phyloP scores from a whole-genome alignment of 2,329 filamentous ascomycete genomes.

The Ascosphaera pollenicola region DNA sequence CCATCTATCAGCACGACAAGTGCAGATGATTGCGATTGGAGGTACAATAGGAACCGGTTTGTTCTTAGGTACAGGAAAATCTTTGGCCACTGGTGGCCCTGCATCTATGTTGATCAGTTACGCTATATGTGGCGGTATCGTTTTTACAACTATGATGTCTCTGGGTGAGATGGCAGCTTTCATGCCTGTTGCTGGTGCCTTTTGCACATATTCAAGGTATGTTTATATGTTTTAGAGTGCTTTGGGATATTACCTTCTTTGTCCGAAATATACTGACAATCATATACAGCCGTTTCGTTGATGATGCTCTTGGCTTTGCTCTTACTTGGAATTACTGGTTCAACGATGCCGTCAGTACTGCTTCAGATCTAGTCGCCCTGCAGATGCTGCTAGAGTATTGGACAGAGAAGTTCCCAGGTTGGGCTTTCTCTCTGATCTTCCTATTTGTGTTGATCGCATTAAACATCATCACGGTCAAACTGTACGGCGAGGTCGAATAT shows the following conservation, averaged over 20 bases:
- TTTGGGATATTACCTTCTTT: no score
- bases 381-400: constrained; percentile 60
- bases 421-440: constrained; percentile 52
- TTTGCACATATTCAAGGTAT: constrained; percentile 46
- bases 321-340: constrained; percentile 79
- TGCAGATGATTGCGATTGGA: constrained; percentile 96
- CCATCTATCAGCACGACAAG: constrained; percentile 62
- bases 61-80: constrained; percentile 44
- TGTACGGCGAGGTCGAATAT: constrained; percentile 60
- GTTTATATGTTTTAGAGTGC: neutral
- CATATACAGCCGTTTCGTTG: constrained; percentile 38
- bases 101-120: constrained; percentile 46
- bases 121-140: constrained; percentile 44
- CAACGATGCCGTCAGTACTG: constrained; percentile 50
- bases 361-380: constrained; percentile 49
- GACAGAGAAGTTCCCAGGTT: constrained; percentile 38
- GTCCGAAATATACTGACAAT: neutral
- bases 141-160: constrained; percentile 53
- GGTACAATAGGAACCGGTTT: constrained; percentile 53
- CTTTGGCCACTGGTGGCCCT: constrained; percentile 41
- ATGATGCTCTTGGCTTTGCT: constrained; percentile 49
- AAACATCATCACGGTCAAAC: constrained; percentile 50
- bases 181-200: constrained; percentile 54
- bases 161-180: constrained; percentile 52
- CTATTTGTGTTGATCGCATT: constrained; percentile 45